phyloP scores from a whole-genome alignment of 2,329 filamentous ascomycete genomes.

The Stachybotrys chlorohalonatus region DNA sequence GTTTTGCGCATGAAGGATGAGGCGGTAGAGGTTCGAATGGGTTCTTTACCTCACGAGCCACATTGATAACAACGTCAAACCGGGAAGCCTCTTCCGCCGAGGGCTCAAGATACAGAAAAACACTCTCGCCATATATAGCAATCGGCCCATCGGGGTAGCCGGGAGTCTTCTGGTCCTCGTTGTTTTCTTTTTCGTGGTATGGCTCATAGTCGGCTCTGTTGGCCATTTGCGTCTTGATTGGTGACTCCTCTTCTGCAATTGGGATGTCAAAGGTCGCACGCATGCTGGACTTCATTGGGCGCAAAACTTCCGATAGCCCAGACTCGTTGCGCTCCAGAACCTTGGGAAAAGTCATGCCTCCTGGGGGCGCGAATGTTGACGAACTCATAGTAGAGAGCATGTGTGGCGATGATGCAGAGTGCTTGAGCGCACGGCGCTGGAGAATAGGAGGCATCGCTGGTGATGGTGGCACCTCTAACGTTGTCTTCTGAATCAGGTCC shows the following conservation, averaged over 20 bases:
- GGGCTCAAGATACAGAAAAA: constrained; percentile 74
- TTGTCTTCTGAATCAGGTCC: constrained; percentile 38
- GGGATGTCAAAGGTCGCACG: constrained; percentile 28
- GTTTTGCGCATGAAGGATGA: constrained; percentile 18
- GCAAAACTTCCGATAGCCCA: constrained; percentile 48
- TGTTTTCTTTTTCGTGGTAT: constrained; percentile 58
- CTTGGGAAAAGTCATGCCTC: constrained; percentile 56
- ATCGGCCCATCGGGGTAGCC: constrained; percentile 77
- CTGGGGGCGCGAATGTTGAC: constrained; percentile 49
- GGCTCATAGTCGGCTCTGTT: constrained; percentile 46
- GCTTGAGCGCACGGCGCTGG: constrained; percentile 54
- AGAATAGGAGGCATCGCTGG: constrained; percentile 48
- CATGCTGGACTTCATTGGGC: constrained; percentile 37
- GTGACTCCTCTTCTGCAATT: constrained; percentile 49
- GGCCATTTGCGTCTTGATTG: constrained; percentile 54
- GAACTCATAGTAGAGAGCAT: constrained; percentile 53
- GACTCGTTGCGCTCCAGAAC: constrained; percentile 51
- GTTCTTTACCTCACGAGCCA: constrained; percentile 72
- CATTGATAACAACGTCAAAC: constrained; percentile 80
- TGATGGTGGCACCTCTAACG: constrained; percentile 46
- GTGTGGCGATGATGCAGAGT: constrained; percentile 58
- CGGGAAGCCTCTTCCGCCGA: constrained; percentile 66
- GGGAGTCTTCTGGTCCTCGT: constrained; percentile 71
- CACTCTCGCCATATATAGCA: constrained; percentile 68
- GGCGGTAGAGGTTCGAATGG: constrained; percentile 44